Evolutionary conservation across 2,329 filamentous ascomycete genomes (phyloP).

Genomic region (Periglandula ipomoeae): DNA sequence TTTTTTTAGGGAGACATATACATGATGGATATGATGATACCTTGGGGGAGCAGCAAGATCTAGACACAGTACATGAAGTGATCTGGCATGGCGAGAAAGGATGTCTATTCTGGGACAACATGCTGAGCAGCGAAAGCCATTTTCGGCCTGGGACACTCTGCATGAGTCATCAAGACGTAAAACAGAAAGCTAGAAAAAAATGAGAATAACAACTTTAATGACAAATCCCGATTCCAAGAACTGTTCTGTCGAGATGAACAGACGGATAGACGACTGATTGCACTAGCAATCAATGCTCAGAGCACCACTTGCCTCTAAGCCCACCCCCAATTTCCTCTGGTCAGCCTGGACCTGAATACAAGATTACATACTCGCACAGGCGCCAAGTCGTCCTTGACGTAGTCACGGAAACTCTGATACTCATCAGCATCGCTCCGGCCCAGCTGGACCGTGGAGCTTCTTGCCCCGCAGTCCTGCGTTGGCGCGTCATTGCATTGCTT

Average conservation of each 20-base stretch:
- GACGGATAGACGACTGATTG: no score
- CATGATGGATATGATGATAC: slow-evolving; percentile 4
- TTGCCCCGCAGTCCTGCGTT: background rate
- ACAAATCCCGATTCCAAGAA: no score
- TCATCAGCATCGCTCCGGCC: no score
- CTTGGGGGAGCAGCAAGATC: slow-evolving; percentile 1
- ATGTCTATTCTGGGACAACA: background rate
- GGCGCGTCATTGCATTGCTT: background rate
- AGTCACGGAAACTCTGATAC: no score
- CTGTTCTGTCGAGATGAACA: no score
- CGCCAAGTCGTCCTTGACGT: background rate
- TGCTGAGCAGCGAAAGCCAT: background rate
- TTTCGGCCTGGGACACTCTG: background rate
- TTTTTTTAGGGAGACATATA: background rate
- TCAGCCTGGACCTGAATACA: no score
- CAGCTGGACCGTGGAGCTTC: no score
- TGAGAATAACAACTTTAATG: no score
- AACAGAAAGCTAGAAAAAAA: background rate
- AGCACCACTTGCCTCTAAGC: no score
- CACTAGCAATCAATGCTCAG: no score
- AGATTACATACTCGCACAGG: background rate
- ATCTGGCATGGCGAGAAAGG: background rate
- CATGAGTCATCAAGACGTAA: background rate
- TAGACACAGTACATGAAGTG: slow-evolving; percentile 3
- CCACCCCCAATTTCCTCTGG: no score